Evolutionary conservation across 352 stramenopile genomes (phyloP).

Genomic region (Globisporangium paddicum): DNA sequence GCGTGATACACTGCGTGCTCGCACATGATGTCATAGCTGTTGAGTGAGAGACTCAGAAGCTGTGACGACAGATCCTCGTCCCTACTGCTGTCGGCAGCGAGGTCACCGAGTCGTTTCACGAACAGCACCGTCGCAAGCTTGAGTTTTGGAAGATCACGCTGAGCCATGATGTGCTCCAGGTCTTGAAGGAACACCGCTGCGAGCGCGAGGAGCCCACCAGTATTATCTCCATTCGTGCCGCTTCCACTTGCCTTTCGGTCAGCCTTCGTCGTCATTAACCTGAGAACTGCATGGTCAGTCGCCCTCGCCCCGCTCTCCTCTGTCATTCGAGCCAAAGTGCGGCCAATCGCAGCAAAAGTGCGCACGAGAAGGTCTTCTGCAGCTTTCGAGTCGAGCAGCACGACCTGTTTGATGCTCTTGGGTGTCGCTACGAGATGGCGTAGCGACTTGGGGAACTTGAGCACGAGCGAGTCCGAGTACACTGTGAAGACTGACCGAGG

Average conservation of each 20-base stretch:
- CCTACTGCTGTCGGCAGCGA: constrained; percentile 1
- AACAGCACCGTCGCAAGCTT: constrained; percentile 32
- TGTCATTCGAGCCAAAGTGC: constrained; percentile 18
- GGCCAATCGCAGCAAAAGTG: constrained; percentile 32
- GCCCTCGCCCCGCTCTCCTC: constrained; percentile 1
- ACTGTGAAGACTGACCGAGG: constrained; percentile 31
- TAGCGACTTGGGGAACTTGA: constrained; percentile 33
- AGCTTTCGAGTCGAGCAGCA: constrained; percentile 34
- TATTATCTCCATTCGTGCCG: not conserved
- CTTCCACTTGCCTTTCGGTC: not conserved
- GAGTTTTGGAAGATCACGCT: constrained; percentile 36
- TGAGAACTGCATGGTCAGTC: constrained; percentile 17
- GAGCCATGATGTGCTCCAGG: constrained; percentile 23
- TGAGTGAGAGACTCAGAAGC: constrained; percentile 12
- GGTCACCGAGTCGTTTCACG: constrained; percentile 36
- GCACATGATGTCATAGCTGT: constrained; percentile 48
- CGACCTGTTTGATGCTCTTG: constrained; percentile 23
- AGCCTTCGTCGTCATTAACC: not conserved
- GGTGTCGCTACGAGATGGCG: constrained; percentile 25
- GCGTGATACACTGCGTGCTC: constrained; percentile 64
- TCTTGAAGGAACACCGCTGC: constrained; percentile 32
- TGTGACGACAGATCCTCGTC: not conserved
- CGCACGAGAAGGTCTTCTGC: constrained; percentile 40
- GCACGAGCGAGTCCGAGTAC: constrained; percentile 38
- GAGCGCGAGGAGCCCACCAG: constrained; percentile 23